Evolutionary conservation across 1,284 basidiomycete species (phyloP), one percentile per base, ranked within the genome.

Genomic region (Rhodotorula sp.): DNA sequence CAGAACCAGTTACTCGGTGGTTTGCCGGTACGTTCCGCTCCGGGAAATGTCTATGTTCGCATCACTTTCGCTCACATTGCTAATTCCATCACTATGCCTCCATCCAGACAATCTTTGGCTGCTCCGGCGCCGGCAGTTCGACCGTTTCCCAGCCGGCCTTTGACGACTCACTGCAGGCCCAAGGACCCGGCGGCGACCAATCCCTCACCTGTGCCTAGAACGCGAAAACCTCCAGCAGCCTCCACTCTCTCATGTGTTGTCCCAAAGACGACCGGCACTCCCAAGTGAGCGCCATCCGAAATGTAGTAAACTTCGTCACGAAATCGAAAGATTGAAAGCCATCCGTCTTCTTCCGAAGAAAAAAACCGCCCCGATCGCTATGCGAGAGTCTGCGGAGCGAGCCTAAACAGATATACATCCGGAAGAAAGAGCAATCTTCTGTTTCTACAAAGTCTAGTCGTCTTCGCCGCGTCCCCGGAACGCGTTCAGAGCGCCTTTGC

Each of bases 401-500:
- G 37, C 37, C 37, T 12, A 57, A 37, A 57, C 57, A 26, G 37
- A n/a, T 59, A 26, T n/a, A 17, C 24, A 26, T 26, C 14, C 37
- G 18, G 6, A n/a, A 10, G n/a, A 5, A 7, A 20, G 22, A 26
- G 8, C 15, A 14, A 15, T 6, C 42, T 15, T 37, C 20, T 42
- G 18, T 37, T 37, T 26, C 37, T 42, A 42, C 37, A 42, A 42
- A 8, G 37, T 57, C 56, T 37, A 69, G 42, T 64, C 67, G 33
- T 69, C 53, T 60, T 73, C 68, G 0, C 72, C 64, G 24, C 63
- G 48, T 5, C 72, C 72, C 12, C 61, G 54, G 37, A 60, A 72
- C 14, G 60, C 62, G 45, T 74, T 74, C 33, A 74, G 24, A 5
- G 62, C 73, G 1, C 70, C 70, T n/a, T 61, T 51, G 4, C 70